A percentile compares a stretch with the other conserved stretches of the same genome.
phyloP scores from a whole-genome alignment of 768 basidiomycete genomes.

The Asterophora lycoperdoides region DNA sequence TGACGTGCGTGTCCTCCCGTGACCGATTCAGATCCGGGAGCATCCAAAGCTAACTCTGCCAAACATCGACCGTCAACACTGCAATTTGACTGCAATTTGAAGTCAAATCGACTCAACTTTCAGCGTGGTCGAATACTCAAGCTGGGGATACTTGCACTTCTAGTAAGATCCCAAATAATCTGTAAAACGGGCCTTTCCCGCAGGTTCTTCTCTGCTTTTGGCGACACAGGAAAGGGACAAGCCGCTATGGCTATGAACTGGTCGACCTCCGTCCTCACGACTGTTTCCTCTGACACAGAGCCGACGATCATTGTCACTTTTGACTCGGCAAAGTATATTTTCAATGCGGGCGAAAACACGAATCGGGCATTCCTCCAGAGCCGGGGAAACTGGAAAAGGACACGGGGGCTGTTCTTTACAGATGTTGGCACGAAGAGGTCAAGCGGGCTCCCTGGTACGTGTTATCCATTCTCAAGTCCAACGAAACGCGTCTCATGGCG shows the following conservation, averaged over 20 bases:
- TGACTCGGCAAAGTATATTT: constrained; percentile 77
- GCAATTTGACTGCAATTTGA: too few species aligned
- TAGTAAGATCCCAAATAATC: constrained; percentile 6
- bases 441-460: constrained; percentile 69
- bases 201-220: constrained; percentile 8
- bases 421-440: constrained; percentile 56
- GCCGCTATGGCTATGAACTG: constrained; percentile 13
- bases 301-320: constrained; percentile 74
- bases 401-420: constrained; percentile 70
- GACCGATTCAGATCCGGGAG: neutral
- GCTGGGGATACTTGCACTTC: constrained; percentile 8
- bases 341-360: constrained; percentile 84
- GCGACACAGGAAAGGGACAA: constrained; percentile 25
- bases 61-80: neutral
- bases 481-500: constrained; percentile 1
- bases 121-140: constrained; percentile 1
- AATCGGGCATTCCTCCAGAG: constrained; percentile 71
- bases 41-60: neutral
- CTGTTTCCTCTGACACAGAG: constrained; percentile 61
- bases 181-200: constrained; percentile 5
- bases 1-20: too few species aligned
- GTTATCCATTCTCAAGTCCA: neutral
- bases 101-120: neutral
- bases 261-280: constrained; percentile 31
- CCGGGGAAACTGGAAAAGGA: constrained; percentile 58